Evolutionary conservation across 345 rosid species (phyloP), one percentile per base, ranked within the genome.

Genomic region (Ceriops zippeliana): DNA sequence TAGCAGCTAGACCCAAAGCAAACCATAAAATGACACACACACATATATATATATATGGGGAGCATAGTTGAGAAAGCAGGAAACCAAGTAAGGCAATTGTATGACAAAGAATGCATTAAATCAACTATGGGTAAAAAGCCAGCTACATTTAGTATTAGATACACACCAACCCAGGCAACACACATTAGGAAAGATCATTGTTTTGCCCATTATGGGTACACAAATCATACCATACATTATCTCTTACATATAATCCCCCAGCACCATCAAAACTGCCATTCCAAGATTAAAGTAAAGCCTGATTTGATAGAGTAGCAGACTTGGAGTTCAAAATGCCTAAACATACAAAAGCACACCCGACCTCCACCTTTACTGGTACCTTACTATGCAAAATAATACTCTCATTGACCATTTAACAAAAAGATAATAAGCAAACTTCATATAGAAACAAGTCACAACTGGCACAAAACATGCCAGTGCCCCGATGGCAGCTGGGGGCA

Each of bases 401-500:
- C 61, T 58, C 69, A 56, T 38, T 70, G 64, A 77, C 54, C 77
- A 52, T 73, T 30, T 53, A 28, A 73, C 37, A 30, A 67, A 63
- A 22, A 49, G 62, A 62, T 69, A 70, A 74, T 56, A 81, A 58
- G 77, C 78, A 80, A 82, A 72, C 77, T 70, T 75, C 73, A 76
- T 57, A 84, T 54, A 76, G 71, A 67, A 74, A 80, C 73, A 80
- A 68, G 76, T 78, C 70, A 74, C 70, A 82, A 78, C 83, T 72
- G 77, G 84, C 81, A 69, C 70, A 34, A 27, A 58, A 63, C 49
- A 59, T 46, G 74, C 82, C 81, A 78, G 83, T 76, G 80, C 86
- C 84, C 82, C 83, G 77, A 78, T 51, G 47, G 77, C 86, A 74
- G 80, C 75, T 37, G 78, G 80, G 73, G 73, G 79, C 76, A 72